Conservation (phyloP, 1,284 basidiomycete genomes). For the Singerocomus inundabilis region DNA sequence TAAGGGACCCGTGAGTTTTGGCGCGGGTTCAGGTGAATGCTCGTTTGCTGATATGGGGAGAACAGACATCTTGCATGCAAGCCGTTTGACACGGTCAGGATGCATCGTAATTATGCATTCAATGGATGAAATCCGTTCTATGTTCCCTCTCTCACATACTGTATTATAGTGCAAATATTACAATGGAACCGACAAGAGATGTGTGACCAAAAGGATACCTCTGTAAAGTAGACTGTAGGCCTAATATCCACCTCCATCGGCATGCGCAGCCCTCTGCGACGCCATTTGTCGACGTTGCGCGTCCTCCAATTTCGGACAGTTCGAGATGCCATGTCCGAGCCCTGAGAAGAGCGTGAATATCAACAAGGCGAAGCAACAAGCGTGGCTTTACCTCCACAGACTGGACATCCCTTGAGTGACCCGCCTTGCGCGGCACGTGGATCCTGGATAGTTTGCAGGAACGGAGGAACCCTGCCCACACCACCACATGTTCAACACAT, state of each 20-base stretch:
- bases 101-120: constrained; percentile 25
- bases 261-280: constrained; percentile 69
- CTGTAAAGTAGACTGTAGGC: background rate
- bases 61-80: constrained; percentile 6
- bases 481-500: background rate
- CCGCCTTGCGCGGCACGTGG: constrained; percentile 80
- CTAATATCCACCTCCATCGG: constrained; percentile 54
- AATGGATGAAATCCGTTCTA: too few species aligned
- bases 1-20: constrained; percentile 24
- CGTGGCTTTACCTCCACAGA: constrained; percentile 79
- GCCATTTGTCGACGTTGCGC: constrained; percentile 86
- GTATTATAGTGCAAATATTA: constrained; percentile 12
- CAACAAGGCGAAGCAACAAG: background rate
- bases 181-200: background rate
- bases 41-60: constrained; percentile 1
- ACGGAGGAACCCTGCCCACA: constrained; percentile 83
- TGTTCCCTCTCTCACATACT: too few species aligned
- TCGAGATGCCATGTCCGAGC: constrained; percentile 89
- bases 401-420: constrained; percentile 83
- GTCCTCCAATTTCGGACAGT: constrained; percentile 97
- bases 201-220: background rate
- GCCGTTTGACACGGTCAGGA: constrained; percentile 17
- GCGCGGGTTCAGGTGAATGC: background rate
- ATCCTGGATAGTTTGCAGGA: constrained; percentile 89
- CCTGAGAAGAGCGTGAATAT: constrained; percentile 42